Conservation (phyloP, 2,329 filamentous ascomycete genomes). For the Fusarium haematococcum region DNA sequence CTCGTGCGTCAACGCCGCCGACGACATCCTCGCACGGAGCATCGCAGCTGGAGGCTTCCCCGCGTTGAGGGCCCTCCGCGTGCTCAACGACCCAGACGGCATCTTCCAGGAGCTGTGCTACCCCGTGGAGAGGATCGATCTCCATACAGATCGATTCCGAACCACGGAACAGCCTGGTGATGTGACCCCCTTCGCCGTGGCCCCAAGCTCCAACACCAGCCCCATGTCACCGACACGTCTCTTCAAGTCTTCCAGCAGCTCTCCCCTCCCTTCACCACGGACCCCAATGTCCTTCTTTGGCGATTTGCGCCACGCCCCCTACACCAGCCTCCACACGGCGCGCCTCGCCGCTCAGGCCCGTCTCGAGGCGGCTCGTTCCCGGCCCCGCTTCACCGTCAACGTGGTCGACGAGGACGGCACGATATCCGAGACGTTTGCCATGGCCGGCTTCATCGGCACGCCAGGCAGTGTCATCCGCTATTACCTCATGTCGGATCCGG, state of each 20-base stretch:
- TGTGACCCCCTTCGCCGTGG: conserved; percentile 33
- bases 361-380: conserved; percentile 67
- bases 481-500: conserved; percentile 67
- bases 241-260: conserved; percentile 52
- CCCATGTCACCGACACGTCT: conserved; percentile 44
- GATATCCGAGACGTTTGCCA: conserved; percentile 62
- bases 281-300: conserved; percentile 21
- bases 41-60: conserved; percentile 74
- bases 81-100: conserved; percentile 77
- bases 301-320: conserved; percentile 42
- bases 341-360: conserved; percentile 75
- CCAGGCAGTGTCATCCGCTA: conserved; percentile 71
- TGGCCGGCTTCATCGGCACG: conserved; percentile 73
- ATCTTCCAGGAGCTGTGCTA: conserved; percentile 76
- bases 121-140: conserved; percentile 67
- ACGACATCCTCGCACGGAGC: conserved; percentile 72
- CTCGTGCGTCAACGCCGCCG: conserved; percentile 60
- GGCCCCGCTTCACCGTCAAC: conserved; percentile 68
- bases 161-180: conserved; percentile 23
- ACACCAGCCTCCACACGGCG: conserved; percentile 62
- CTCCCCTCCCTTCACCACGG: conserved; percentile 43
- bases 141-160: conserved; percentile 62
- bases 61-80: conserved; percentile 67
- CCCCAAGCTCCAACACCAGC: conserved; percentile 38
- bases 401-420: conserved; percentile 66